phyloP scores from a whole-genome alignment of 768 basidiomycete species.

The Leccinum uliginosum region DNA sequence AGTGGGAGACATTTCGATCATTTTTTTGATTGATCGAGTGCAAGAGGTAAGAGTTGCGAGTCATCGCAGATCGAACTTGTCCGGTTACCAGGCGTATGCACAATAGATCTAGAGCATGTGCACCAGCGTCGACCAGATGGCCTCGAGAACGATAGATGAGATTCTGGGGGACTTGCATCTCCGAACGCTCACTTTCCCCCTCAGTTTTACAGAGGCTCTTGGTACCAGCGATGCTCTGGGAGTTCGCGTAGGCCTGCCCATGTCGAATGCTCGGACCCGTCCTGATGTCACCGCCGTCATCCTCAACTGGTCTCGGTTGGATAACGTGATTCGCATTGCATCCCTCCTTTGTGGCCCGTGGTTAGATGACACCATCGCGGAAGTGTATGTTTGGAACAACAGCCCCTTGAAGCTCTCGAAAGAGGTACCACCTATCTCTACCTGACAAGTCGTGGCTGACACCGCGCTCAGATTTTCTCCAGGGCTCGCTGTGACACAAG shows the following conservation, averaged over 20 bases:
- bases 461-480: slow-evolving; percentile 37
- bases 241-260: slow-evolving; percentile 11
- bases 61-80: slow-evolving; percentile 2
- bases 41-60: neutral
- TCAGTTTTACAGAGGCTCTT: slow-evolving; percentile 13
- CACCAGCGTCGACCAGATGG: neutral
- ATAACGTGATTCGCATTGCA: slow-evolving; percentile 55
- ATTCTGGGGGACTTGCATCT: slow-evolving; percentile 14
- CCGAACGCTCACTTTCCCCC: slow-evolving; percentile 12
- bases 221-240: neutral
- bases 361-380: slow-evolving; percentile 41
- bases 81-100: neutral
- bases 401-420: slow-evolving; percentile 39
- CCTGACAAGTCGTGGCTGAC: neutral
- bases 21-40: neutral
- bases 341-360: slow-evolving; percentile 46
- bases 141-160: slow-evolving; percentile 1
- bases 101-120: slow-evolving; percentile 4
- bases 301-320: slow-evolving; percentile 64
- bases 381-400: slow-evolving; percentile 63
- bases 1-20: neutral
- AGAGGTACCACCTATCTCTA: slow-evolving; percentile 31
- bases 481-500: slow-evolving; percentile 37
- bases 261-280: slow-evolving; percentile 1
- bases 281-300: slow-evolving; percentile 53